phyloP scores from a whole-genome alignment of 1,284 basidiomycete genomes.

The Butyriboletus appendiculatus region DNA sequence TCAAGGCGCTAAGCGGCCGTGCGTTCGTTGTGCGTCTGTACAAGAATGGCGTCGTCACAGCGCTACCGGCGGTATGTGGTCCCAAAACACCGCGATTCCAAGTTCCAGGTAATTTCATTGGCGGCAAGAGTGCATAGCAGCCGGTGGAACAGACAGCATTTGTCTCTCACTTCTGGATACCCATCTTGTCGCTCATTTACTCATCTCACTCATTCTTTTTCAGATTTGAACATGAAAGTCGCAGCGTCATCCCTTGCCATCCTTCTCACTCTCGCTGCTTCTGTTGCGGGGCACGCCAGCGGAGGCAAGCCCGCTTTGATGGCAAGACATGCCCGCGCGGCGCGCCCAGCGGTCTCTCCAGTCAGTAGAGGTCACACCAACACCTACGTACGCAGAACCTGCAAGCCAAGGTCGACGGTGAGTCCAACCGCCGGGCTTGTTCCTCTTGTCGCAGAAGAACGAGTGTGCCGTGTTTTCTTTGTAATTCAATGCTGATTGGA shows the following conservation, averaged over 20 bases:
- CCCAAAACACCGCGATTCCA: constrained; percentile 5
- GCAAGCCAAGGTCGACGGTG: constrained; percentile 1
- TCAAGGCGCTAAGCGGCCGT: neutral
- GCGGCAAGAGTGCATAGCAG: neutral
- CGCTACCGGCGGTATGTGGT: neutral
- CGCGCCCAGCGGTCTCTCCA: neutral
- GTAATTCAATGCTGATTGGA: neutral
- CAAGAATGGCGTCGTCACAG: neutral
- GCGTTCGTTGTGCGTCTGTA: too few relatives aligned
- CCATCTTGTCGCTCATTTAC: constrained; percentile 3
- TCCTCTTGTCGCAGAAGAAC: neutral
- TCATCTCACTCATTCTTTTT: neutral
- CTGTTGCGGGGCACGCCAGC: constrained; percentile 6
- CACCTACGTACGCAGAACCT: neutral
- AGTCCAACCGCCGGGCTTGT: neutral
- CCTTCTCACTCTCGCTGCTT: constrained; percentile 1
- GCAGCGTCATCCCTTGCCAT: constrained; percentile 1
- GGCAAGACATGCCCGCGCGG: constrained; percentile 8
- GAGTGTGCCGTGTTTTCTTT: neutral
- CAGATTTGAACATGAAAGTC: constrained; percentile 34
- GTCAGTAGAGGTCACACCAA: neutral
- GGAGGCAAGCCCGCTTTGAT: constrained; percentile 2
- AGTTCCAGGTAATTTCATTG: neutral
- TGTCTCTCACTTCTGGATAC: neutral
- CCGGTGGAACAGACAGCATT: neutral